phyloP scores from a whole-genome alignment of 805 yeast genomes.

The Pichia pseudocactophila region DNA sequence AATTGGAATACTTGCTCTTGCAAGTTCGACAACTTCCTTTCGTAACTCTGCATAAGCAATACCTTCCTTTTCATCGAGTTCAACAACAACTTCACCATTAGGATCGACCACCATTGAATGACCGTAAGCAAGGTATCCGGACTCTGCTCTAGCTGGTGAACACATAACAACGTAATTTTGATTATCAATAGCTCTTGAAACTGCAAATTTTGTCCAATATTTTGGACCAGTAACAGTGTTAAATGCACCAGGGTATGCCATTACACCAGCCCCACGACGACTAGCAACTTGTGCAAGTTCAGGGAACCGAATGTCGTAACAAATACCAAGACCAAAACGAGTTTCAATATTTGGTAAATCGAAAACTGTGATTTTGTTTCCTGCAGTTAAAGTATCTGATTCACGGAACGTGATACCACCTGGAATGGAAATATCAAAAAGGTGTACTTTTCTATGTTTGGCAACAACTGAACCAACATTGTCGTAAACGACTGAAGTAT shows the following conservation, averaged over 20 bases:
- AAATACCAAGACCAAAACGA: slow-evolving; percentile 75
- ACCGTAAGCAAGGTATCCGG: slow-evolving; percentile 57
- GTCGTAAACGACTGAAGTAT: slow-evolving; percentile 67
- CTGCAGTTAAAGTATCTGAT: slow-evolving; percentile 65
- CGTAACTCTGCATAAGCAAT: slow-evolving; percentile 68
- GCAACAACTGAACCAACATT: slow-evolving; percentile 71
- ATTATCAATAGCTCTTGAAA: slow-evolving; percentile 68
- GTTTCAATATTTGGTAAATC: slow-evolving; percentile 51
- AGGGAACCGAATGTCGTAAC: slow-evolving; percentile 76
- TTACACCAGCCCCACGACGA: slow-evolving; percentile 58
- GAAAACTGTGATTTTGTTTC: slow-evolving; percentile 72
- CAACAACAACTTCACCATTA: slow-evolving; percentile 49
- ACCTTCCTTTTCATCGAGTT: slow-evolving; percentile 74
- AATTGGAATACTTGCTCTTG: slow-evolving; percentile 63
- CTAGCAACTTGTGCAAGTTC: slow-evolving; percentile 67
- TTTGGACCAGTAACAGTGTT: slow-evolving; percentile 78
- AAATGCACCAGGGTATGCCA: slow-evolving; percentile 80
- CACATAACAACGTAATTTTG: slow-evolving; percentile 67
- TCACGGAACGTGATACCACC: slow-evolving; percentile 85
- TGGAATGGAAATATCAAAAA: slow-evolving; percentile 90
- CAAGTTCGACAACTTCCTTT: slow-evolving; percentile 45
- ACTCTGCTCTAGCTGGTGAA: slow-evolving; percentile 73
- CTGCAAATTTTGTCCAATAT: slow-evolving; percentile 73
- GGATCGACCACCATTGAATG: slow-evolving; percentile 61
- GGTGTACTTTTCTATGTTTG: slow-evolving; percentile 82